Evolutionary conservation across 164 flowering plant species (phyloP), one percentile per base, ranked within the genome.

Genomic region (Malania oleifera): DNA sequence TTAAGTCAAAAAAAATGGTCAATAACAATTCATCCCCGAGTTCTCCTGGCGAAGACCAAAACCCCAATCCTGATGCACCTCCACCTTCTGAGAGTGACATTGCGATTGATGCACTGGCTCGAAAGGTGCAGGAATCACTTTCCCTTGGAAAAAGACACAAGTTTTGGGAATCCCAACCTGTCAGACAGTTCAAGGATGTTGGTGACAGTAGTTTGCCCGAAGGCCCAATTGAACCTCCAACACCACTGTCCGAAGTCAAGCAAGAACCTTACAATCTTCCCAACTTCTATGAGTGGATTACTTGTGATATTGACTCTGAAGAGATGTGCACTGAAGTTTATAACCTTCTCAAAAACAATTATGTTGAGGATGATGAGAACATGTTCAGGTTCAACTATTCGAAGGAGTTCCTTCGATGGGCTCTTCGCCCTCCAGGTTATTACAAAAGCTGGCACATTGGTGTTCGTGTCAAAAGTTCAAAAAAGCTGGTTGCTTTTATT

Each of bases 101-200:
- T 20, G 45, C 75, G 28, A 54, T 75, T 35, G 78, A 73, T 41
- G 54, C 61, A 1, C 50, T 77, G 13, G 63, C 78, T 0, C 52
- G 55, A 52, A 75, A 65, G 62, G 74, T 75, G 45, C 83, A 79
- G 45, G 79, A 79, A 8, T 66, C 80, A 1, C 73, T 77, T 14
- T 53, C 80, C 13, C 44, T 77, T 9, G 71, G 70, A 5, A 73
- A 73, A 62, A 67, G 61, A 26, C 82, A 80, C 38, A 73, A 73
- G 69, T 80, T 80, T 54, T 80, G 84, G 84, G 82, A 80, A 55
- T 75, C 80, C 54, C 84, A 80, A 44, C 84, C 81, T 31, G 81
- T 80, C 26, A 80, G 81, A 34, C 84, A 75, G 51, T 80, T 70
- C 54, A 80, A 75, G 59, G 81, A 77, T 72, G 56, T 77, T 7